These are phyloP conservation scores for Barbarea vulgaris DNA, from an alignment of 345 rosid species.

Conservation along the genomic window DNA sequence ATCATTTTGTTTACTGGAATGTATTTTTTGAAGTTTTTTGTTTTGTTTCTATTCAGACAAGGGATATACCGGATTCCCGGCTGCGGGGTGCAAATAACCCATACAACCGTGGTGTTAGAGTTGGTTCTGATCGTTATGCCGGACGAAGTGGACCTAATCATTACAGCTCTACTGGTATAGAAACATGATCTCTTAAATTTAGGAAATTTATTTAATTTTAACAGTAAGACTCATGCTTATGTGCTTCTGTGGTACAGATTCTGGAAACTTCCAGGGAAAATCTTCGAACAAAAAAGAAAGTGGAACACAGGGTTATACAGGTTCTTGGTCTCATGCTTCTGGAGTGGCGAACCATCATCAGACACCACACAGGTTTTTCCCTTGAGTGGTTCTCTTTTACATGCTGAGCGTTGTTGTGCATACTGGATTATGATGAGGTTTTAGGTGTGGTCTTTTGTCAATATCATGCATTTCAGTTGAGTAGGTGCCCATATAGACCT, in stretches of 20 bases:
- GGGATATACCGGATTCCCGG: constrained; percentile 64
- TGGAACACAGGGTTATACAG: constrained; percentile 60
- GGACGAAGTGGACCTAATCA: constrained; percentile 60
- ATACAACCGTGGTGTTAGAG: constrained; percentile 64
- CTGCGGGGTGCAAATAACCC: constrained; percentile 62
- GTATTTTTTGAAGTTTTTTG: background rate
- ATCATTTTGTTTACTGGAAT: background rate
- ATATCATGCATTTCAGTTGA: constrained; percentile 1
- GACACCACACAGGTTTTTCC: constrained; percentile 55
- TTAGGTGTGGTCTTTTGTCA: background rate
- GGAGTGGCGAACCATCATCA: constrained; percentile 44
- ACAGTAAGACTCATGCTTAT: constrained; percentile 35
- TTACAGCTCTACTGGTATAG: constrained; percentile 60
- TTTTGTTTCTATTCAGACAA: constrained; percentile 55
- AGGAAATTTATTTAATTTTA: constrained; percentile 1
- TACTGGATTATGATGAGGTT: constrained; percentile 16
- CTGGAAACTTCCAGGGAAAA: constrained; percentile 60
- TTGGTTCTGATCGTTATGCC: constrained; percentile 69
- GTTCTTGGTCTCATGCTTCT: constrained; percentile 58
- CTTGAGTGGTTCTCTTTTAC: constrained; percentile 9
- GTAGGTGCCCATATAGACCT: background rate
- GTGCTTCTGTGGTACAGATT: constrained; percentile 52
- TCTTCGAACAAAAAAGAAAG: constrained; percentile 74
- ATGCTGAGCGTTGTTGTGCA: background rate
- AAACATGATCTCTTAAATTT: constrained; percentile 11